These are phyloP conservation scores for Scleroderma bovista DNA, from an alignment of 768 basidiomycete genomes.

Conservation along the genomic window DNA sequence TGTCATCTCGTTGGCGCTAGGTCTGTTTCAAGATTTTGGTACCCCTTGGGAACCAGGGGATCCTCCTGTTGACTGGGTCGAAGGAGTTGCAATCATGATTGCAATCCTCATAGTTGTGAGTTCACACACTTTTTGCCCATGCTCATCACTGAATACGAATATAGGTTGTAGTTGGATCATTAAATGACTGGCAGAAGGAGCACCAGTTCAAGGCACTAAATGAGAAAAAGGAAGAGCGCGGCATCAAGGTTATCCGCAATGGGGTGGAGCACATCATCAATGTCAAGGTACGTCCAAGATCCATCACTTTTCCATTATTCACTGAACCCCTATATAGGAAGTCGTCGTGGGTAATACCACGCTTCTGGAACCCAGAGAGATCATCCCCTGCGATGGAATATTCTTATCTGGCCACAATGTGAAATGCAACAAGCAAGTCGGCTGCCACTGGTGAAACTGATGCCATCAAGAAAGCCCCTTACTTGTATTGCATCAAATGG, in stretches of 20 bases:
- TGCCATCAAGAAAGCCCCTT: conserved; percentile 83
- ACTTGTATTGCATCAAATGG: conserved; percentile 62
- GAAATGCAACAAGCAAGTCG: conserved; percentile 92
- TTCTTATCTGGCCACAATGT: conserved; percentile 91
- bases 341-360: conserved; percentile 93
- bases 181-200: conserved; percentile 99
- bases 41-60: conserved; percentile 48
- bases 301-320: conserved; percentile 3
- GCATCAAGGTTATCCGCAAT: conserved; percentile 75
- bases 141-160: neutral
- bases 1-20: conserved; percentile 86
- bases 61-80: conserved; percentile 94
- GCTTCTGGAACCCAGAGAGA: conserved; percentile 89
- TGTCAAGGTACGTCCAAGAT: conserved; percentile 56
- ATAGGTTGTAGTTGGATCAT: conserved; percentile 82
- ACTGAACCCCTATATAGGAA: conserved; percentile 43
- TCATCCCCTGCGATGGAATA: conserved; percentile 93
- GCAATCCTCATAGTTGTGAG: conserved; percentile 71
- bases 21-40: conserved; percentile 92
- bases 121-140: neutral
- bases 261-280: conserved; percentile 69
- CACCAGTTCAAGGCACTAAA: conserved; percentile 90
- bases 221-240: conserved; percentile 92
- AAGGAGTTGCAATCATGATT: conserved; percentile 80
- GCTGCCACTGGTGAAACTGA: conserved; percentile 97